Evolutionary conservation across 495 filamentous ascomycete species (phyloP), one percentile per base, ranked within the genome.

Genomic region (Penicillium longicatenatum): DNA sequence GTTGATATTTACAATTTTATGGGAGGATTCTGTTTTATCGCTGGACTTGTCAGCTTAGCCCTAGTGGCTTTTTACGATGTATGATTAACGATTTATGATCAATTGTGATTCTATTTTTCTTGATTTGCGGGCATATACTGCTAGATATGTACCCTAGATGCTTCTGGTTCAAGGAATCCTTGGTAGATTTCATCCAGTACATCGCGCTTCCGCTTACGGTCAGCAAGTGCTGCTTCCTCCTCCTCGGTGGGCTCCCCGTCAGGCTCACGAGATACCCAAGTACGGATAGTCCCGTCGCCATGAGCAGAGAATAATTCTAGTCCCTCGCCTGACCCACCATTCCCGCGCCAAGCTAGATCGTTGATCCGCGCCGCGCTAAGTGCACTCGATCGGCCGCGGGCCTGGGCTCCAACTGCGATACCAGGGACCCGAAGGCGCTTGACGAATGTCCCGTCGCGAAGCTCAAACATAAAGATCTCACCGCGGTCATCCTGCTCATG

Each of bases 371-470:
- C 82, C 16, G 84, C 71, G 55, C 73, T 77, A 21, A 76, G 64
- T 14, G 73, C 68, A 52, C 61, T 72, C 26, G 70, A 65, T 31
- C 64, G 63, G 19, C 73, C 70, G 21, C 62, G 63, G 17, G 60
- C 52, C 29, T 67, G 70, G 1, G 64, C 61, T 11, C 73, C 76
- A 41, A 72, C 73, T 24, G 81, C 70, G 4, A 84, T 64, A 8
- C 86, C 86, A 0, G 86, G 84, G 7, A 84, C 79, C 31, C 83
- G 76, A 12, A 96, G 74, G 20, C 85, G 82, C 54, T 89, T 89
- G 19, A 93, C 60, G 29, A 91, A 76, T n/a, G 75, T 80, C 0
- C 91, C 92, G 58, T 92, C 84, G 43, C 87, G 84, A 3, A 94
- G 72, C 58, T 90, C 87, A 59, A 90, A 86, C 64, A 87, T 82